Conservation (phyloP, 2,329 filamentous ascomycete genomes). For the Rhinocladiella similis region DNA sequence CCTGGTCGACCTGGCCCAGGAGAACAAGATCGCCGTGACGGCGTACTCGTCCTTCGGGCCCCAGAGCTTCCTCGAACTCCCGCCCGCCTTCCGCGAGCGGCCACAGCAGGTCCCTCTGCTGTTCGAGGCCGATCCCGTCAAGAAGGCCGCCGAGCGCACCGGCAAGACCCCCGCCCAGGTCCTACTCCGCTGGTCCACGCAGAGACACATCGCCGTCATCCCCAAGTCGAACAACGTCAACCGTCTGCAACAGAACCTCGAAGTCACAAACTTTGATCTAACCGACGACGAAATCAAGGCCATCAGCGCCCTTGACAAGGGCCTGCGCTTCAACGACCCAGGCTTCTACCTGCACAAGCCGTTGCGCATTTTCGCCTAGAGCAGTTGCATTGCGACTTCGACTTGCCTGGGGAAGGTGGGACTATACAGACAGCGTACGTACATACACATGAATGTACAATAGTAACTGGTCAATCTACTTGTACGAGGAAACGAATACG, state of each 20-base stretch:
- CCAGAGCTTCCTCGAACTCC: slow-evolving; percentile 73
- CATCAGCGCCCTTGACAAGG: slow-evolving; percentile 23
- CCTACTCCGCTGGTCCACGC: slow-evolving; percentile 82
- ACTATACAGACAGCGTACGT: too few relatives aligned
- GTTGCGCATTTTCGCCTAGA: slow-evolving; percentile 22
- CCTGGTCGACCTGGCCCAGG: slow-evolving; percentile 68
- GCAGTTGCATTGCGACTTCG: neutral
- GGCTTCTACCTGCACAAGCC: slow-evolving; percentile 22
- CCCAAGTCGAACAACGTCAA: slow-evolving; percentile 69
- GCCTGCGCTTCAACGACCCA: slow-evolving; percentile 28
- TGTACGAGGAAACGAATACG: too few relatives aligned
- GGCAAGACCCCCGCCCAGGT: slow-evolving; percentile 76
- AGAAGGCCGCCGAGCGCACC: slow-evolving; percentile 66
- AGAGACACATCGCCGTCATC: slow-evolving; percentile 77
- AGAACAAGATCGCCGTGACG: slow-evolving; percentile 71
- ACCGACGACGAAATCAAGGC: slow-evolving; percentile 20
- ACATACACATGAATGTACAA: too few relatives aligned
- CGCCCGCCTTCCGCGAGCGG: slow-evolving; percentile 54
- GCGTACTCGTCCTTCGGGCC: slow-evolving; percentile 85
- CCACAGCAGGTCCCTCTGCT: slow-evolving; percentile 67
- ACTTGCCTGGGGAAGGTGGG: too few relatives aligned
- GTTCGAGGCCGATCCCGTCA: slow-evolving; percentile 69
- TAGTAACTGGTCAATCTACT: too few relatives aligned
- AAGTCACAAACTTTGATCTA: slow-evolving; percentile 21
- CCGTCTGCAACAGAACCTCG: slow-evolving; percentile 33